phyloP scores from a whole-genome alignment of 2,329 filamentous ascomycete species.

The Cladobotryum protrusum region DNA sequence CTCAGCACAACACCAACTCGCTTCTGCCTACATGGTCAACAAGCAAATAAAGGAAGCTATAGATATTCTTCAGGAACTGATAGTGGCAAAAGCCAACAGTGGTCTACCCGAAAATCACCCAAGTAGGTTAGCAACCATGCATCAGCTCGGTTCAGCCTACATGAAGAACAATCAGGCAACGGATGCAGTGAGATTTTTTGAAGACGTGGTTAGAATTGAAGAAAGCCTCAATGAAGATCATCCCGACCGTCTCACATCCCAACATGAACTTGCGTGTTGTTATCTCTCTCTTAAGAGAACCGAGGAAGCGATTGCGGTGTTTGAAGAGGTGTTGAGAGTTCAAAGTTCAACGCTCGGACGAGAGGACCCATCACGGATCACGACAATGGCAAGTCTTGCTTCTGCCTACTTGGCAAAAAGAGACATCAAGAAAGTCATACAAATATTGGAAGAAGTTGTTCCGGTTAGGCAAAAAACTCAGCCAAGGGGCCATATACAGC shows the following conservation, averaged over 20 bases:
- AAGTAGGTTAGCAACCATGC: neutral
- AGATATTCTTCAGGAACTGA: neutral
- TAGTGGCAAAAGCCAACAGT: neutral
- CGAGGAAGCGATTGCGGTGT: neutral
- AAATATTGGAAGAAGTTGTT: neutral
- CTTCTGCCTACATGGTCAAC: constrained; percentile 1
- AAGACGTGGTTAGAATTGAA: neutral
- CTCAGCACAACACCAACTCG: neutral
- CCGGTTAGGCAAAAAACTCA: neutral
- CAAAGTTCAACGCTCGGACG: neutral
- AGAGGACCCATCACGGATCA: neutral
- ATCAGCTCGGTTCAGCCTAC: constrained; percentile 1
- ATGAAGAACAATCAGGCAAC: neutral
- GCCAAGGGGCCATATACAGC: neutral
- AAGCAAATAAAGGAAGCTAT: constrained; percentile 1
- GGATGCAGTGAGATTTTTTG: neutral
- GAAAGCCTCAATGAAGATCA: neutral
- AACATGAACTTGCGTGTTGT: constrained; percentile 8
- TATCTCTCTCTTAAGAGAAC: neutral
- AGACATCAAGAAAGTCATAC: neutral
- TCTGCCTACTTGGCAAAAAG: neutral
- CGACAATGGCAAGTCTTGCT: neutral
- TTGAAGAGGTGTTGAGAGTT: constrained; percentile 1
- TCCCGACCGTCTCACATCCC: neutral
- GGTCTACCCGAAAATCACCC: neutral